Evolutionary conservation across 257 asterid species (phyloP).

Genomic region (Nicotiana tabacum): DNA sequence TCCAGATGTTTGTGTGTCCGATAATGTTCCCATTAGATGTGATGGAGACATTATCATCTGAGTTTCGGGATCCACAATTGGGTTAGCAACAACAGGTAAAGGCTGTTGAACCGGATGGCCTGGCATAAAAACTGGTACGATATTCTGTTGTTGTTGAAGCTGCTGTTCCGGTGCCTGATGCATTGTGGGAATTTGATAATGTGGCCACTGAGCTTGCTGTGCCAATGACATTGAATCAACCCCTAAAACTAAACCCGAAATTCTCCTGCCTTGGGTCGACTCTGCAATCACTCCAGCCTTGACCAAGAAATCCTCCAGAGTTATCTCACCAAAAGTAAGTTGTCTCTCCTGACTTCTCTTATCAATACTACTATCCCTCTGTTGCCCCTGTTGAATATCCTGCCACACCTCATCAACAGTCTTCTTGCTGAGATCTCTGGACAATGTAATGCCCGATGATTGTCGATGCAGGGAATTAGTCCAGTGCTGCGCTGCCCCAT

Average conservation of each 20-base stretch:
- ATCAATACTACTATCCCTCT: slow-evolving; percentile 40
- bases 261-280: slow-evolving; percentile 30
- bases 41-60: slow-evolving; percentile 59
- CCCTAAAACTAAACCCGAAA: slow-evolving; percentile 26
- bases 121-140: slow-evolving; percentile 39
- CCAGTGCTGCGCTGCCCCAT: slow-evolving; percentile 28
- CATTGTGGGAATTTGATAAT: slow-evolving; percentile 42
- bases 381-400: slow-evolving; percentile 68
- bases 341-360: slow-evolving; percentile 39
- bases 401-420: slow-evolving; percentile 98
- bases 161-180: slow-evolving; percentile 35
- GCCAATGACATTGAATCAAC: slow-evolving; percentile 31
- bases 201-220: slow-evolving; percentile 69
- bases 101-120: slow-evolving; percentile 56
- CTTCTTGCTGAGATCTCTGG: slow-evolving; percentile 73
- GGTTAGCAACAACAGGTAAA: slow-evolving; percentile 41
- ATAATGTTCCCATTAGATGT: slow-evolving; percentile 51
- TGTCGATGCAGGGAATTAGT: slow-evolving; percentile 36
- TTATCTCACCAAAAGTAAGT: slow-evolving; percentile 72
- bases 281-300: slow-evolving; percentile 90
- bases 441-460: slow-evolving; percentile 39
- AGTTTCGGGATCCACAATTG: slow-evolving; percentile 53
- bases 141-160: slow-evolving; percentile 22
- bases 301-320: slow-evolving; percentile 87
- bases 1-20: slow-evolving; percentile 68